Percentiles rank a stretch among this genome's conserved stretches.
Conservation (phyloP, 2,329 filamentous ascomycete genomes). For the Plenodomus lindquistii region DNA sequence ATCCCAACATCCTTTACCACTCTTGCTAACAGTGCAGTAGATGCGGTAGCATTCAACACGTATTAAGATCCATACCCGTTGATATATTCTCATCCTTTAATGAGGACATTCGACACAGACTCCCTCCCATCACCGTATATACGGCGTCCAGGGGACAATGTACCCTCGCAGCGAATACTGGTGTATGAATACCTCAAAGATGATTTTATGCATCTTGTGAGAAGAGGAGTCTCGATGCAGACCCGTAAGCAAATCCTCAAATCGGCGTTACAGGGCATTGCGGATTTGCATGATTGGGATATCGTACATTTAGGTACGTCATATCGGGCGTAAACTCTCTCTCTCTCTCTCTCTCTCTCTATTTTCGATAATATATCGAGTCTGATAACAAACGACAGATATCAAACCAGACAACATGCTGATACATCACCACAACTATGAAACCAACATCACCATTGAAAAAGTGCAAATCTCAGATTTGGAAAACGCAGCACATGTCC, state of each 20-base stretch:
- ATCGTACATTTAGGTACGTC: constrained; percentile 29
- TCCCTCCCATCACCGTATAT: constrained; percentile 21
- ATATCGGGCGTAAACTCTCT: not conserved
- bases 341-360: too few species aligned
- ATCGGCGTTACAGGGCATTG: constrained; percentile 24
- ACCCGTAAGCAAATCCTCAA: constrained; percentile 29
- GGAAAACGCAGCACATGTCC: constrained; percentile 43
- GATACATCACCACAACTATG: constrained; percentile 18
- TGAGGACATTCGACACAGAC: constrained; percentile 25
- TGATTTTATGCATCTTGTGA: constrained; percentile 24
- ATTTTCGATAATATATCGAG: not conserved
- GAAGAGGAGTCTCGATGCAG: constrained; percentile 13
- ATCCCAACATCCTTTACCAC: constrained; percentile 8
- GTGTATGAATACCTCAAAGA: constrained; percentile 26
- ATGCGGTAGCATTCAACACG: constrained; percentile 17
- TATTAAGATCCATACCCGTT: constrained; percentile 30
- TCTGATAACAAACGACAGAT: constrained; percentile 19
- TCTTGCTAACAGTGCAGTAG: too few species aligned
- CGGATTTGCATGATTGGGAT: constrained; percentile 28
- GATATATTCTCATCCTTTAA: constrained; percentile 22
- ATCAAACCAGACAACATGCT: constrained; percentile 38
- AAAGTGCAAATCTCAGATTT: constrained; percentile 32
- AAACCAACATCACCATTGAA: constrained; percentile 15
- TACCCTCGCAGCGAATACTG: constrained; percentile 23
- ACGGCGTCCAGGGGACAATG: constrained; percentile 22